These are phyloP conservation scores for Waitea zeae DNA, from an alignment of 1,284 basidiomycete genomes.

Conservation along the genomic window DNA sequence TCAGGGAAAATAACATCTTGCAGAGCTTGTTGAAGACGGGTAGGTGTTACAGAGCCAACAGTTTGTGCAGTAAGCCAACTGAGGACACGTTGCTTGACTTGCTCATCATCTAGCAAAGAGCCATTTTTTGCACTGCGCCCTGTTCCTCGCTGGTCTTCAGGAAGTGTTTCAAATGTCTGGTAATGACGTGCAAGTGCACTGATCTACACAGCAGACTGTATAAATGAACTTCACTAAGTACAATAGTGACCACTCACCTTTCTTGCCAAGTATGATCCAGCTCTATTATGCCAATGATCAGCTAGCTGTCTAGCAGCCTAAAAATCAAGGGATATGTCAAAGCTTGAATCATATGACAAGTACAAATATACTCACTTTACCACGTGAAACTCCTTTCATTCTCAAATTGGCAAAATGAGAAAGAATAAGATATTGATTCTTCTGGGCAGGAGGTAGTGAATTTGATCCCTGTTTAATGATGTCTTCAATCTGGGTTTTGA, in stretches of 20 bases:
- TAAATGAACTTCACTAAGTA: too few relatives aligned
- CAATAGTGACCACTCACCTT: too few relatives aligned
- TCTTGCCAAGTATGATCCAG: too few relatives aligned
- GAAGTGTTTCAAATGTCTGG: conserved; percentile 19
- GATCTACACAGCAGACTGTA: too few relatives aligned
- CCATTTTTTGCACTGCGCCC: background rate
- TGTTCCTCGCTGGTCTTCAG: conserved; percentile 14
- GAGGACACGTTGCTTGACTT: conserved; percentile 8
- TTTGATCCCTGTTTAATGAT: background rate
- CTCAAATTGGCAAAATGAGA: conserved; percentile 14
- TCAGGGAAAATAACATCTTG: conserved; percentile 13
- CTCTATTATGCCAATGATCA: too few relatives aligned
- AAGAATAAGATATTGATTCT: conserved; percentile 18
- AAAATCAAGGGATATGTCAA: too few relatives aligned
- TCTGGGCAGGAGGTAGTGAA: conserved; percentile 3
- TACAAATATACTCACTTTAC: too few relatives aligned
- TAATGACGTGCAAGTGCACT: conserved; percentile 17
- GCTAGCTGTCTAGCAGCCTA: too few relatives aligned
- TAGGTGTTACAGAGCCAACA: conserved; percentile 14
- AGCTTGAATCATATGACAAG: too few relatives aligned
- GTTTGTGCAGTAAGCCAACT: conserved; percentile 11
- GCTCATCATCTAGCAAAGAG: conserved; percentile 13
- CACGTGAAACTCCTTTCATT: too few relatives aligned
- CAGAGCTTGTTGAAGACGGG: conserved; percentile 10
- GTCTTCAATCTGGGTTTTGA: background rate